Base-by-base conservation (phyloP, 2,329 filamentous ascomycete genomes). In the Fusarium austroafricanum region DNA sequence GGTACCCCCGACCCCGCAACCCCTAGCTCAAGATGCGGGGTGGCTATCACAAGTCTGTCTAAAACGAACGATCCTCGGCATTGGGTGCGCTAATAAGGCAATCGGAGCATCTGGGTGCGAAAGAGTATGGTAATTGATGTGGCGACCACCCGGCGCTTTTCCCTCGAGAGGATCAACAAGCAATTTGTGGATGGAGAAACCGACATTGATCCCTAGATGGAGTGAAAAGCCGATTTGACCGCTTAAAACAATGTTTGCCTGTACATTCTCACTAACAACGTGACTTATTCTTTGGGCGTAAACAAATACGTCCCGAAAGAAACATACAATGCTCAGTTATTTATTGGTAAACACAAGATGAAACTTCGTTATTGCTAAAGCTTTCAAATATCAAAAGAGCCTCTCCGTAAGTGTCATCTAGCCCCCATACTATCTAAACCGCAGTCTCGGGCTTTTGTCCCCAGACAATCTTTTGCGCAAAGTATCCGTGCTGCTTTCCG, bases 391-490 rank as follows among this genome's bases (percentile, higher is more conserved):
- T 35, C 5, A 35, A 35, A 33, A 33, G 12, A 33, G 14, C 31
- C 31, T 33, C 31, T 15, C 31, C 31, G 29, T 15, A 17, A 15
- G 14, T 15, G 10, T 10, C 6, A 12, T 6, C 29, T 14, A 14
- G 14, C 10, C 12, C 15, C 11, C 7, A 15, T 6, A 6, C 17
- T 4, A 6, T 9, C 17, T 28, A 53, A 10, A n/a, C 18, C 3
- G 21, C 21, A 23, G 17, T 29, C 1, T 45, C 52, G 1, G 69
- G 70, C 28, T 85, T 89, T 4, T 71, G 71, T 3, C 71, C 71
- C 67, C 70, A 77, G 7, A 78, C 73, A 2, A 72, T 73, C 49
- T 75, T 75, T 18, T 77, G 68, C 9, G 55, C 58, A 46, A 76
- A 77, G 21, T 76, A 78, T 0, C 72, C 67, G 31, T 77, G 75